phyloP scores from a whole-genome alignment of 352 stramenopile genomes.

The Phytophthora quininea region DNA sequence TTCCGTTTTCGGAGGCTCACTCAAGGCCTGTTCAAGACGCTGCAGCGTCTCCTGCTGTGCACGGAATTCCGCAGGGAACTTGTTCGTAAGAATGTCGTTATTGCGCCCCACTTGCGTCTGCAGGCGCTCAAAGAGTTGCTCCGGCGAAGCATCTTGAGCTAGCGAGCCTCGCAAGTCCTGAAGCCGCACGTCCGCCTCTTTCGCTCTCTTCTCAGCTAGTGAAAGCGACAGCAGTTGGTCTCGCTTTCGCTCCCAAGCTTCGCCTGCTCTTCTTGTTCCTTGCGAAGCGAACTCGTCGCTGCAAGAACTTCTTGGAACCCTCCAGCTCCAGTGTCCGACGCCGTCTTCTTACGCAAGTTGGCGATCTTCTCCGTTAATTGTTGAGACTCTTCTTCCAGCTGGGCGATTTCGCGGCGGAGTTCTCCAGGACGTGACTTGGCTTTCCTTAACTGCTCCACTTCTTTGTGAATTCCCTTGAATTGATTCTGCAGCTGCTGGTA shows the following conservation, averaged over 20 bases:
- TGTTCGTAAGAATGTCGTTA: conserved; percentile 64
- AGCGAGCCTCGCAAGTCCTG: conserved; percentile 76
- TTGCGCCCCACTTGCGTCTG: conserved; percentile 80
- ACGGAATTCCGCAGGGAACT: conserved; percentile 83
- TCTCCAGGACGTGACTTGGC: conserved; percentile 85
- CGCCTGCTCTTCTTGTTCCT: conserved; percentile 95
- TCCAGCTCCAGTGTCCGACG: conserved; percentile 49
- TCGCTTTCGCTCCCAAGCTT: conserved; percentile 89
- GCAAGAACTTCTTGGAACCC: conserved; percentile 92
- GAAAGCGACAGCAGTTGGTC: conserved; percentile 90
- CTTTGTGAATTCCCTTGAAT: conserved; percentile 92
- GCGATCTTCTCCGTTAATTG: conserved; percentile 93
- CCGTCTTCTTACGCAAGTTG: conserved; percentile 89
- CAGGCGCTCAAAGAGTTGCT: conserved; percentile 90
- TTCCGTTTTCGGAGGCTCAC: conserved; percentile 82
- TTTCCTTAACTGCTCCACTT: conserved; percentile 83
- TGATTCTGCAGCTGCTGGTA: conserved; percentile 94
- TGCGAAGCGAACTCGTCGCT: conserved; percentile 89
- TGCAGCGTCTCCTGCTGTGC: conserved; percentile 78
- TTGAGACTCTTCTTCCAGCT: conserved; percentile 91
- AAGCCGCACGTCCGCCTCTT: conserved; percentile 76
- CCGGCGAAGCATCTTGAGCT: conserved; percentile 74
- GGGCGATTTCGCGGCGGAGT: conserved; percentile 89
- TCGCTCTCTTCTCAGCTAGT: conserved; percentile 79
- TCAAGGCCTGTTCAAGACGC: conserved; percentile 71